These are phyloP conservation scores for Apiotrichum sp. DNA, from an alignment of 1,284 basidiomycete species.

Conservation along the genomic window DNA sequence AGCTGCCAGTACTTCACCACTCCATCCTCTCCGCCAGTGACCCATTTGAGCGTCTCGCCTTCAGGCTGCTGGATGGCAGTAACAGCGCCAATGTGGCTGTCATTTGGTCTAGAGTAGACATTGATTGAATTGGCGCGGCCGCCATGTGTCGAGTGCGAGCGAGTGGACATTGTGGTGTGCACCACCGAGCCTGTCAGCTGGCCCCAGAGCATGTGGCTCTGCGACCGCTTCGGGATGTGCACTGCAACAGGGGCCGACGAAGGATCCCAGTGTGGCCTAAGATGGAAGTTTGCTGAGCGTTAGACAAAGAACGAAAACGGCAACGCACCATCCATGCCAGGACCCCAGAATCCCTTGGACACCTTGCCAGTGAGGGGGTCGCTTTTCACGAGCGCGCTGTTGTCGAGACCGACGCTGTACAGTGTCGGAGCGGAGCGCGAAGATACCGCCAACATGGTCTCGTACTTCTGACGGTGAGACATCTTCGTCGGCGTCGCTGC, in stretches of 20 bases:
- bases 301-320: background rate
- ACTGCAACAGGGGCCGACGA: constrained; percentile 25
- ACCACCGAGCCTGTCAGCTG: constrained; percentile 35
- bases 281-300: constrained; percentile 34
- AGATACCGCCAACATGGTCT: constrained; percentile 35
- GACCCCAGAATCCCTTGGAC: constrained; percentile 44
- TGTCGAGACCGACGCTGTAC: constrained; percentile 32
- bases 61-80: constrained; percentile 30
- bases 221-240: constrained; percentile 29
- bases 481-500: constrained; percentile 18
- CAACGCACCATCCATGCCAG: constrained; percentile 35
- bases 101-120: constrained; percentile 20
- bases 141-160: constrained; percentile 29
- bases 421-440: constrained; percentile 38
- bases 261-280: constrained; percentile 35
- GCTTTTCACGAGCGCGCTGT: constrained; percentile 36
- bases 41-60: constrained; percentile 26
- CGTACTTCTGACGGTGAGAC: constrained; percentile 40
- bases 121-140: constrained; percentile 35
- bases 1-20: constrained; percentile 42
- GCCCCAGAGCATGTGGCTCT: constrained; percentile 40
- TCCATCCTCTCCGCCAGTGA: constrained; percentile 41
- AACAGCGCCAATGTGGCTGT: constrained; percentile 34
- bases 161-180: constrained; percentile 36
- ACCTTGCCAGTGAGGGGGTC: constrained; percentile 43